Evolutionary conservation across 2,329 filamentous ascomycete species (phyloP).

Genomic region (Cladorrhinum sp.): DNA sequence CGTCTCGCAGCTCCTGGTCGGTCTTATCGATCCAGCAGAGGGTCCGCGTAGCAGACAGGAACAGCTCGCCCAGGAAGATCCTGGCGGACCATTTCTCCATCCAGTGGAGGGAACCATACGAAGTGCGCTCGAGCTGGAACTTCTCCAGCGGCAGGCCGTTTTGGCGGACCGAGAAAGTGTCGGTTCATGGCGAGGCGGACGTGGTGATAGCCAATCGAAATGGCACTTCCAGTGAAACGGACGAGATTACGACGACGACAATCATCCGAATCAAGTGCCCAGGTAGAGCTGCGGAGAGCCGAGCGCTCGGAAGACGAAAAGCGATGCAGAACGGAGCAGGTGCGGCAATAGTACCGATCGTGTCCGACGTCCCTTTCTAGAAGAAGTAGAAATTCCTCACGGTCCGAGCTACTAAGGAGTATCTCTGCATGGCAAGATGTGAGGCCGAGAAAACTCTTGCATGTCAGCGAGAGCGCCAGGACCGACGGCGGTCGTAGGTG

Average conservation of each 20-base stretch:
- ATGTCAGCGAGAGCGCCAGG: slow-evolving; percentile 1
- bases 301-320: too few species aligned
- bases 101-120: neutral
- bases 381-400: neutral
- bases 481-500: slow-evolving; percentile 2
- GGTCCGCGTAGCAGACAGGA: neutral
- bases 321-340: too few species aligned
- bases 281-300: too few species aligned
- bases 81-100: slow-evolving; percentile 2
- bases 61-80: slow-evolving; percentile 3
- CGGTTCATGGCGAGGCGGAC: too few species aligned
- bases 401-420: neutral
- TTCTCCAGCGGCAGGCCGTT: neutral
- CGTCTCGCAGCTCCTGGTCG: neutral
- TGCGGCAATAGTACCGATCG: too few species aligned
- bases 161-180: too few species aligned
- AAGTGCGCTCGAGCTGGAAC: neutral
- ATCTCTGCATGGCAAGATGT: neutral
- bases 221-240: too few species aligned
- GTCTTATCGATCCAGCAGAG: neutral
- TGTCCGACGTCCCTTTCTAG: too few species aligned
- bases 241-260: too few species aligned
- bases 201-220: too few species aligned
- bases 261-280: too few species aligned
- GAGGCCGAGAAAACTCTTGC: neutral